phyloP scores from a whole-genome alignment of 805 yeast genomes.

The Debaryomyces maramus region DNA sequence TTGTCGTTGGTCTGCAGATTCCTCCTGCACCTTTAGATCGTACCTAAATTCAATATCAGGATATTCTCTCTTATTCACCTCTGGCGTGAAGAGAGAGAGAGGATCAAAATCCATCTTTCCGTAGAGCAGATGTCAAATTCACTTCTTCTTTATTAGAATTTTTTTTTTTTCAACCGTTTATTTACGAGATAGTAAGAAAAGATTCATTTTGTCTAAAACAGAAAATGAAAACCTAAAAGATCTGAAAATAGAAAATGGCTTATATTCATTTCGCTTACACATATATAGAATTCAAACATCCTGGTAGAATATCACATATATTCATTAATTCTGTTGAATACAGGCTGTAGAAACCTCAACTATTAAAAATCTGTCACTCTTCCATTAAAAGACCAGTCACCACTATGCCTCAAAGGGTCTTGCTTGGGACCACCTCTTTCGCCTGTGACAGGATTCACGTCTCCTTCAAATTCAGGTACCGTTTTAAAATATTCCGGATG shows the following conservation, averaged over 20 bases:
- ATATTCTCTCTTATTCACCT: constrained; percentile 5
- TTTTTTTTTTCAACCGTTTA: not conserved
- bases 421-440: constrained; percentile 98
- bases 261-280: too few species aligned
- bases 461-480: constrained; percentile 95
- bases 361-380: constrained; percentile 86
- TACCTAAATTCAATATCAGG: not conserved
- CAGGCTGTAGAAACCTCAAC: not conserved
- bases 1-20: constrained; percentile 20
- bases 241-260: too few species aligned
- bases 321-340: not conserved
- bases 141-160: not conserved
- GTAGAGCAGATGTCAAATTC: not conserved
- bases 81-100: constrained; percentile 38
- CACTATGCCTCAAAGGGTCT: constrained; percentile 84
- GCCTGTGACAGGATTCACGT: constrained; percentile 88
- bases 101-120: constrained; percentile 42
- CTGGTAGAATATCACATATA: too few species aligned
- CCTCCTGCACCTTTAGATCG: constrained; percentile 5
- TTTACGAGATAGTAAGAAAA: not conserved
- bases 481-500: constrained; percentile 72
- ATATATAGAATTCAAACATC: too few species aligned
- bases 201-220: too few species aligned
- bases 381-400: constrained; percentile 92
- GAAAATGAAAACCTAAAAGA: too few species aligned